Conservation (phyloP, 208 protist species). For the Acanthamoeba triangularis region DNA sequence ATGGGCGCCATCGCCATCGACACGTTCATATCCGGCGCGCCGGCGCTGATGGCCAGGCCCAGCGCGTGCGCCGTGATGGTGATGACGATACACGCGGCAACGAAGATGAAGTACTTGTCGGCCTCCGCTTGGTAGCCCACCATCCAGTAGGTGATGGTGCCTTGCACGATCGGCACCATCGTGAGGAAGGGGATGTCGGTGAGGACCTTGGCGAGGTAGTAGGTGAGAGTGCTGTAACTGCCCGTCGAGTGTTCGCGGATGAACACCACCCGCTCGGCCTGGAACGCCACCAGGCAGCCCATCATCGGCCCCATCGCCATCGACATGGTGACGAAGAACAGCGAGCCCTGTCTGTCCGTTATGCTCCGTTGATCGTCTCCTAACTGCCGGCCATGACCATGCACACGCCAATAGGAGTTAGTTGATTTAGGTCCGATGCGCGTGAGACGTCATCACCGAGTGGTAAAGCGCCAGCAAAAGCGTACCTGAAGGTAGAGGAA, state of each 20-base stretch:
- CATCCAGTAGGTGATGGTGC: constrained; percentile 67
- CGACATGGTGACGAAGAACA: constrained; percentile 70
- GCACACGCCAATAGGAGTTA: neutral
- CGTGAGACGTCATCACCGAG: no score
- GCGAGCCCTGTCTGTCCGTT: neutral
- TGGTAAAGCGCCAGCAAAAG: neutral
- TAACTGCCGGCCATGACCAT: no score
- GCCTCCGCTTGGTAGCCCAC: constrained; percentile 66
- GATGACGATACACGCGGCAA: neutral
- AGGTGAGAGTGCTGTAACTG: constrained; percentile 59
- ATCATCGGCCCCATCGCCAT: constrained; percentile 57
- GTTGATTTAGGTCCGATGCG: neutral
- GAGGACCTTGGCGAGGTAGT: constrained; percentile 64
- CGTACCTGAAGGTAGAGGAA: constrained; percentile 39
- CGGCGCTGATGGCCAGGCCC: constrained; percentile 4
- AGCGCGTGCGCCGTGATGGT: neutral
- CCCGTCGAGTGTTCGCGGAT: constrained; percentile 54
- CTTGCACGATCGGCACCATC: neutral
- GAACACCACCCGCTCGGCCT: constrained; percentile 41
- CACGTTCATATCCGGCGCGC: neutral
- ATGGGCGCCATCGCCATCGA: constrained; percentile 11
- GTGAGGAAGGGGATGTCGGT: constrained; percentile 36
- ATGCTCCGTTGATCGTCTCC: constrained; percentile 17
- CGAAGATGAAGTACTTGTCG: constrained; percentile 78
- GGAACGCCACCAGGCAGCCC: constrained; percentile 23